Evolutionary conservation across 2,329 filamentous ascomycete genomes (phyloP).

Genomic region (Claviceps monticola): DNA sequence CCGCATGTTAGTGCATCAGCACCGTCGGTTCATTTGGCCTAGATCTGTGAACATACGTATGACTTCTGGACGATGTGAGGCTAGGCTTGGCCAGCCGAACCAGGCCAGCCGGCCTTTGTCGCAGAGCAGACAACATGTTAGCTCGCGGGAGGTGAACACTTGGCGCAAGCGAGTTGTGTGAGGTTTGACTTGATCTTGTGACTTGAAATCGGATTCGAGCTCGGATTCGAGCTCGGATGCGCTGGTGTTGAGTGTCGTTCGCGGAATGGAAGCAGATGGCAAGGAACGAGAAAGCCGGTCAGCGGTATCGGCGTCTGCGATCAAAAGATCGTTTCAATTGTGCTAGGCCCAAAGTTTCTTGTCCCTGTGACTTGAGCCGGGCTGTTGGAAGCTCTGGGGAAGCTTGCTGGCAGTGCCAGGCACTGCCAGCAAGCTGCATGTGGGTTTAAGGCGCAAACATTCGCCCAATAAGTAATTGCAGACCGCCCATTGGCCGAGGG

Average conservation of each 20-base stretch:
- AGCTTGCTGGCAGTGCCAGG: background rate
- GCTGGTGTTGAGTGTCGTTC: background rate
- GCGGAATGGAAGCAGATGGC: background rate
- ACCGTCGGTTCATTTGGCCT: no score
- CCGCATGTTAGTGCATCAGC: background rate
- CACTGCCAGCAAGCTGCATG: no score
- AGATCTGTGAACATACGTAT: constrained; percentile 7
- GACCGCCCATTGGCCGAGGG: constrained; percentile 5
- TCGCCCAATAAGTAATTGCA: constrained; percentile 7
- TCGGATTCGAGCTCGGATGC: background rate
- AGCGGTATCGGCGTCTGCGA: constrained; percentile 16
- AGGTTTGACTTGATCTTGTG: background rate
- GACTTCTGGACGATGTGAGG: constrained; percentile 6
- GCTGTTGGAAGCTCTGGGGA: background rate
- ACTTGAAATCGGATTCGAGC: background rate
- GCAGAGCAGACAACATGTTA: constrained; percentile 11
- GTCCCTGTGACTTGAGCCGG: constrained; percentile 17
- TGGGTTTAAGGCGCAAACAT: background rate
- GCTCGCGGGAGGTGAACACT: background rate
- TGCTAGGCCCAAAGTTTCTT: constrained; percentile 22
- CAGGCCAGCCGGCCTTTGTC: constrained; percentile 7
- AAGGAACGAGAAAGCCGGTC: constrained; percentile 8
- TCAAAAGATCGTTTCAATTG: constrained; percentile 17
- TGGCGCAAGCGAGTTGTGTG: background rate
- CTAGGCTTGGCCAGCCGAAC: constrained; percentile 7